A percentile compares a stretch with the other conserved stretches of the same genome.
phyloP scores from a whole-genome alignment of 2,329 filamentous ascomycete species.

The Nannizziopsis arthrosporioides region DNA sequence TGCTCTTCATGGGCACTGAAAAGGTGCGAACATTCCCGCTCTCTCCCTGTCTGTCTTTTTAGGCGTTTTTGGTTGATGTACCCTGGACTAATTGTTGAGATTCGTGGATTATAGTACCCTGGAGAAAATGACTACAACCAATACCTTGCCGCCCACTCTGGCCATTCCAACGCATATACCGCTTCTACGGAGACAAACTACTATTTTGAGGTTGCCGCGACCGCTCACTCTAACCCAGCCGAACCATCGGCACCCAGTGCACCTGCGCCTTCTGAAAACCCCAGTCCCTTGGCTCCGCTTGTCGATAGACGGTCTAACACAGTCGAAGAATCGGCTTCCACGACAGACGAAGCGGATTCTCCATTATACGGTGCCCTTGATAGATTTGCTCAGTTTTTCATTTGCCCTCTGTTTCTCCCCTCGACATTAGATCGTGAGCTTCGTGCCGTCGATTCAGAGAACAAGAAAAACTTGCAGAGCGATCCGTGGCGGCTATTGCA shows the following conservation, averaged over 20 bases:
- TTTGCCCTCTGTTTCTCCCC: conserved; percentile 72
- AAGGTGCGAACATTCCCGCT: conserved; percentile 47
- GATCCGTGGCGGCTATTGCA: conserved; percentile 82
- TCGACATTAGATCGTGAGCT: conserved; percentile 79
- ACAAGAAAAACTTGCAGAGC: conserved; percentile 93
- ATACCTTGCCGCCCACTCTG: conserved; percentile 81
- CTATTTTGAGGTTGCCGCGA: conserved; percentile 88
- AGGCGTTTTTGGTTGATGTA: not conserved
- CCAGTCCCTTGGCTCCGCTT: conserved; percentile 9
- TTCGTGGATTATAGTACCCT: conserved; percentile 52
- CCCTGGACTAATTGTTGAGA: not conserved
- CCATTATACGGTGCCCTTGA: conserved; percentile 73
- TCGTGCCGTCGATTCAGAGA: conserved; percentile 83
- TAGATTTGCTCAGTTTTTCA: conserved; percentile 88
- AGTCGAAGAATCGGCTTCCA: conserved; percentile 15
- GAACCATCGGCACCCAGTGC: conserved; percentile 2
- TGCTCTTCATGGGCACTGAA: conserved; percentile 96
- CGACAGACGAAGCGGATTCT: conserved; percentile 28
- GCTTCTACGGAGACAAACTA: conserved; percentile 91
- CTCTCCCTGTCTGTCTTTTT: no score
- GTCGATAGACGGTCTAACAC: conserved; percentile 14
- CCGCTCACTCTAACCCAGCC: conserved; percentile 37
- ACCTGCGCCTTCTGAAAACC: conserved; percentile 8
- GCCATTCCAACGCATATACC: conserved; percentile 90
- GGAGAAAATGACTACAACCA: conserved; percentile 91